Evolutionary conservation across 2,329 filamentous ascomycete genomes (phyloP), one percentile per base, ranked within the genome.

Genomic region (Tolypocladium cylindrosporum): DNA sequence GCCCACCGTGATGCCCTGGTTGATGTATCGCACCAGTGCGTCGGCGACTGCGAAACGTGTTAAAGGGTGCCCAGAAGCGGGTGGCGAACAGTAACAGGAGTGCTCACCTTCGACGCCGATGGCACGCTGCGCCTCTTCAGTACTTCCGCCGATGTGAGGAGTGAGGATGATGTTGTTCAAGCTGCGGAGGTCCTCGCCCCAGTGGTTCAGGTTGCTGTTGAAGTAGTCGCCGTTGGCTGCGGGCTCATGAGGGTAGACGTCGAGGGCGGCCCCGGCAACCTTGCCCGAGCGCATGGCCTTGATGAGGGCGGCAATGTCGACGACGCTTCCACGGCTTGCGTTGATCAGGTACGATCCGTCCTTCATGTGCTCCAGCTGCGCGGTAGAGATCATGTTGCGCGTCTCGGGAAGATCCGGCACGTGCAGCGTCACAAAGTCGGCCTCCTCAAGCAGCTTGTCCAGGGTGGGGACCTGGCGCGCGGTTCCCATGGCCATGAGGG

Each of bases 221-320:
- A 99, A 99, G 75, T 96, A 96, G 69, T 95, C 89, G 59, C 94
- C 94, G 71, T 99, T 99, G 64, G 88, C 91, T 55, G 87, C 90
- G 11, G 94, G 94, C 76, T 99, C 94, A 65, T 91, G 86, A 43
- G 94, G 94, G 74, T 93, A 99, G 54, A 99, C 94, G 68, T 99
- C 94, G 37, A 99, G 79, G n/a, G 93, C 94, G 58, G 93, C 94
- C 64, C 94, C 94, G 16, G 91, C 94, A 64, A 97, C 78, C 76
- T 93, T 94, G 60, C 92, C 92, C 59, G 79, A 81, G 62, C 90
- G 86, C 83, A 91, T 91, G 58, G 91, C 89, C 66, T 92, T 86
- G 71, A 97, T 89, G 57, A 99, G 80, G 21, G 92, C 92, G 3
- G 91, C 88, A 63, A 99, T 97, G 69, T 97, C 91, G 41, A 99